Evolutionary conservation across 805 yeast genomes (phyloP).

Genomic region (Saccharomycopsis babjevae): DNA sequence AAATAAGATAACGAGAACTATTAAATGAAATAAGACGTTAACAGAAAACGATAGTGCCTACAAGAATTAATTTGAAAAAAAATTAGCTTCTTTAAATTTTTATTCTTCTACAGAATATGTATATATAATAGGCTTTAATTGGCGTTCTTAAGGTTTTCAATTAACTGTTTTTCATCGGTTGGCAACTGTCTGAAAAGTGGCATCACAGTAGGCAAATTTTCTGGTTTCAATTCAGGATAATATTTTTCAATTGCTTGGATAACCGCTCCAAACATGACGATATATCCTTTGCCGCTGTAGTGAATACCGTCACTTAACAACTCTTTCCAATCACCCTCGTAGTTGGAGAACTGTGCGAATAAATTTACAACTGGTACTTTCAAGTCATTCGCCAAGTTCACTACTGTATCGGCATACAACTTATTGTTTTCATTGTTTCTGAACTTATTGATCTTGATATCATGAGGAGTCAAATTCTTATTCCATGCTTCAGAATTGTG

Average conservation of each 20-base stretch:
- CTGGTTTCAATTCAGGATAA: slow-evolving; percentile 43
- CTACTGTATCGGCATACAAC: slow-evolving; percentile 42
- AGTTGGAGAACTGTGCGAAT: slow-evolving; percentile 32
- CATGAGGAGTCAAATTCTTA: slow-evolving; percentile 26
- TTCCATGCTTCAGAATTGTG: slow-evolving; percentile 40
- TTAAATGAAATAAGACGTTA: too few relatives aligned
- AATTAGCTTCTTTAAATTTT: neutral
- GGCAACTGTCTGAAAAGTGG: slow-evolving; percentile 29
- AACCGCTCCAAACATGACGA: slow-evolving; percentile 37
- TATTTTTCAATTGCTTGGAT: slow-evolving; percentile 27
- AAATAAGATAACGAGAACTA: too few relatives aligned
- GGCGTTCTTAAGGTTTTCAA: neutral
- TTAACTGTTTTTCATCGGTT: neutral
- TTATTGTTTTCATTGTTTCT: slow-evolving; percentile 38
- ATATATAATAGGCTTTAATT: neutral
- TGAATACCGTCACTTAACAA: slow-evolving; percentile 50
- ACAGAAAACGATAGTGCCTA: neutral
- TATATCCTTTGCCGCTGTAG: slow-evolving; percentile 44
- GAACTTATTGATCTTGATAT: slow-evolving; percentile 29
- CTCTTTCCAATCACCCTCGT: slow-evolving; percentile 32
- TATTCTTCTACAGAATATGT: neutral
- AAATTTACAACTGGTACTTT: slow-evolving; percentile 51
- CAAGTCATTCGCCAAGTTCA: slow-evolving; percentile 34
- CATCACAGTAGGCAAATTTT: slow-evolving; percentile 27
- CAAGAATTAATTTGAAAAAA: neutral